Evolutionary conservation across 805 yeast species (phyloP), one percentile per base, ranked within the genome.

Genomic region (Maudiozyma serrabonitensis): DNA sequence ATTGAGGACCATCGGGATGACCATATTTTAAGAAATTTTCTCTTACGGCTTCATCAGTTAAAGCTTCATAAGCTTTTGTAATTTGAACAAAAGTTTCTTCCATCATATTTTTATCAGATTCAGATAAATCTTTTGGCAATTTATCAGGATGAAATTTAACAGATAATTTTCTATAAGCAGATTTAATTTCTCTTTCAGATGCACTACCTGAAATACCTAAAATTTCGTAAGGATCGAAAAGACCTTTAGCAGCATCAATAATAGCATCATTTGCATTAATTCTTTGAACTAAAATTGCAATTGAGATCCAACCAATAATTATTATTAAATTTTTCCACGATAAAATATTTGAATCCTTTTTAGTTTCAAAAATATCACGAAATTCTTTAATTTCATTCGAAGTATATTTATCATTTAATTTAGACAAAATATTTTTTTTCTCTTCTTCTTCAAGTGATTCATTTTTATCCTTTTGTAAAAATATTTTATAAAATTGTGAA

Each of bases 1-100:
- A 87, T 67, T 87, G 95, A 41, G 95, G 96, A 41, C 99, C 99
- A 70, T 93, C 99, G 4, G 99, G 99, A 64, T 95, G 96, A 46
- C 99, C 99, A 61, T 84, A 93, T 58, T 79, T 82, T 59, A 83
- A 71, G 66, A 78, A 89, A 64, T 93, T 93, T 57, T 86, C 87
- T 59, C 80, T 84, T 3, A 87, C 81, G 11, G 74, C 76, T 57
- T 87, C 96, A 68, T 93, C 98, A 13, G 99, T 95, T 55, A 93
- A 76, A 0, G 99, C 87, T 68, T 89, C 86, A 70, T 95, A 89
- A 25, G 99, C 99, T 68, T 87, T 86, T 51, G 87, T 83, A 59
- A 93, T 85, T 56, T 79, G 75, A 38, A 90, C 91, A 66, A 79
- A 93, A 41, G 77, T 77, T 49, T 82, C 80, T 68, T 91, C 97